Percentiles rank a stretch among this genome's conserved stretches.
Conservation (phyloP, 768 basidiomycete genomes). For the Russula sp. region DNA sequence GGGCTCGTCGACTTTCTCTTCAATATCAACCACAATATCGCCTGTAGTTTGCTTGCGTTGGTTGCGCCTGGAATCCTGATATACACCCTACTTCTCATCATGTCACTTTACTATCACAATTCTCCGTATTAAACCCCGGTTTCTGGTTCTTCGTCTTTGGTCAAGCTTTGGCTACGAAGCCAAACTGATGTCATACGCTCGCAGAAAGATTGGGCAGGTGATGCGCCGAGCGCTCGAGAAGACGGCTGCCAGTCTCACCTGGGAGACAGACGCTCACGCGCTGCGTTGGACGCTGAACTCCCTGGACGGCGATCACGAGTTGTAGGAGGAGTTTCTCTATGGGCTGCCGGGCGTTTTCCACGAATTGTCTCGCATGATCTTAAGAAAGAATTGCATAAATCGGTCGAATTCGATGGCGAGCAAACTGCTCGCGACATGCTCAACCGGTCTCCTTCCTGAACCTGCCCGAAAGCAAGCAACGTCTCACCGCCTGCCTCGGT, state of each 20-base stretch:
- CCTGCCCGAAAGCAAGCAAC: conserved; percentile 2
- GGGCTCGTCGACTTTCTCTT: conserved; percentile 21
- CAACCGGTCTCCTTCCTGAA: conserved; percentile 8
- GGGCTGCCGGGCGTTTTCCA: conserved; percentile 12
- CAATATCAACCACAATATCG: conserved; percentile 12
- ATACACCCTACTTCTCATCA: conserved; percentile 13
- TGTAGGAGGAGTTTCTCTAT: conserved; percentile 10
- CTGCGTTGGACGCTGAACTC: conserved; percentile 9
- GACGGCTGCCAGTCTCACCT: not conserved
- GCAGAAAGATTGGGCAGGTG: not conserved
- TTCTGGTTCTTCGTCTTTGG: conserved; percentile 9
- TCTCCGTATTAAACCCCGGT: conserved; percentile 22
- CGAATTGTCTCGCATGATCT: not conserved
- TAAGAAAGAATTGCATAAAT: not conserved
- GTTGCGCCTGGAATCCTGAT: not conserved
- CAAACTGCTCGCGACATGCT: conserved; percentile 4
- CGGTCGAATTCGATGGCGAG: not conserved
- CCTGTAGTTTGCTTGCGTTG: not conserved
- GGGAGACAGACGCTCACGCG: not conserved
- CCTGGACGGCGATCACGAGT: not conserved
- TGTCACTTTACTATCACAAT: conserved; percentile 12
- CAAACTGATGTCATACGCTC: not conserved
- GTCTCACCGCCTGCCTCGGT: conserved; percentile 6
- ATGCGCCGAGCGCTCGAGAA: conserved; percentile 12
- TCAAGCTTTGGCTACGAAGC: conserved; percentile 4